Evolutionary conservation across 2,329 filamentous ascomycete species (phyloP).

Genomic region (Arthrobotrys iridis): DNA sequence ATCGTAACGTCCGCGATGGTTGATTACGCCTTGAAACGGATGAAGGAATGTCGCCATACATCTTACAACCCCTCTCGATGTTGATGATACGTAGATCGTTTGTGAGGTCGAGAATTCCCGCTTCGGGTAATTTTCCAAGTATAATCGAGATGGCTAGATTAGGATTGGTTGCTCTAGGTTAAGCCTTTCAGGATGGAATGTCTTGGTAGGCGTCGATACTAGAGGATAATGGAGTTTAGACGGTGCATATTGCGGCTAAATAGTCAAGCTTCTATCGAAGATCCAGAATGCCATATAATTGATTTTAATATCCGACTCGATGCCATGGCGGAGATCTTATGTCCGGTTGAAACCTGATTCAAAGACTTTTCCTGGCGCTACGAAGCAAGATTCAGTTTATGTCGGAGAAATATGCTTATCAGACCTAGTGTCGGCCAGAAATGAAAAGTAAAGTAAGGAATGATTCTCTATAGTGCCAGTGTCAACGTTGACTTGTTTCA

Average conservation of each 20-base stretch:
- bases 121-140: slow-evolving; percentile 17
- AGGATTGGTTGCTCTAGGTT: slow-evolving; percentile 8
- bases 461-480: neutral
- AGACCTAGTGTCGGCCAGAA: slow-evolving; percentile 8
- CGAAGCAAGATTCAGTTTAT: slow-evolving; percentile 2
- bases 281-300: slow-evolving; percentile 13
- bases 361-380: neutral
- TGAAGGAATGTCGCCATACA: slow-evolving; percentile 39
- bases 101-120: slow-evolving; percentile 19
- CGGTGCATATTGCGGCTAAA: slow-evolving; percentile 6
- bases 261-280: slow-evolving; percentile 19
- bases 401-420: slow-evolving; percentile 18
- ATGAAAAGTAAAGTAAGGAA: neutral
- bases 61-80: slow-evolving; percentile 5
- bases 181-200: slow-evolving; percentile 11
- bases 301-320: slow-evolving; percentile 16
- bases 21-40: slow-evolving; percentile 21
- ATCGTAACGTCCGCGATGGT: slow-evolving; percentile 44
- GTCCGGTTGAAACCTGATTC: slow-evolving; percentile 3
- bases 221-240: neutral
- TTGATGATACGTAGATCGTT: slow-evolving; percentile 6
- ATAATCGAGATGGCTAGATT: neutral
- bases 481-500: slow-evolving; percentile 16
- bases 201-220: slow-evolving; percentile 15
- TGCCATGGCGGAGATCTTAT: neutral